phyloP scores from a whole-genome alignment of 345 rosid species.

The Dipteronia dyeriana region DNA sequence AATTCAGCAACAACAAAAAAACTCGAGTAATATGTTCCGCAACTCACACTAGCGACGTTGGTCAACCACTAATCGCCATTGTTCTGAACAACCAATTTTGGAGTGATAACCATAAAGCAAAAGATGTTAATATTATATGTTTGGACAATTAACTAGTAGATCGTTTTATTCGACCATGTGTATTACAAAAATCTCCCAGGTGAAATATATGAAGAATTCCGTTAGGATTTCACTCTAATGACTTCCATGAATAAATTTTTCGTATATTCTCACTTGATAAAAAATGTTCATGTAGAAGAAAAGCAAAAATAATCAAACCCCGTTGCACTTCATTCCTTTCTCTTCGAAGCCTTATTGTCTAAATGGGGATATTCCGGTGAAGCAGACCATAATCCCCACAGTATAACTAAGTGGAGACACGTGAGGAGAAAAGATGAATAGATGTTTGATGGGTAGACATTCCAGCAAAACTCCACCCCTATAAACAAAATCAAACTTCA shows the following conservation, averaged over 20 bases:
- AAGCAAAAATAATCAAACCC: background rate
- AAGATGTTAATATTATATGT: background rate
- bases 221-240: background rate
- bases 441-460: conserved; percentile 73
- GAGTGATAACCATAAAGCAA: background rate
- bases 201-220: background rate
- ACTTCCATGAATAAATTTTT: background rate
- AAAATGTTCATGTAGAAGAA: background rate
- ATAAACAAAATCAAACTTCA: conserved; percentile 64
- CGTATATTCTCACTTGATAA: background rate
- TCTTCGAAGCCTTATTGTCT: conserved; percentile 15
- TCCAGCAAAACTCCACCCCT: conserved; percentile 90
- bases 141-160: background rate
- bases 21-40: background rate
- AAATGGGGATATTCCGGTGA: conserved; percentile 56
- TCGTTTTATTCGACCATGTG: background rate
- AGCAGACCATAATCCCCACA: conserved; percentile 74
- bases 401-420: conserved; percentile 54
- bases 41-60: too few species aligned
- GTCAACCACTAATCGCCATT: too few species aligned
- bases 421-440: conserved; percentile 70
- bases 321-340: conserved; percentile 27
- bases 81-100: too few species aligned
- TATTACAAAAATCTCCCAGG: background rate
- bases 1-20: too few species aligned